Base-by-base conservation (phyloP, 75 land plant species). In the Azolla pinnata region DNA sequence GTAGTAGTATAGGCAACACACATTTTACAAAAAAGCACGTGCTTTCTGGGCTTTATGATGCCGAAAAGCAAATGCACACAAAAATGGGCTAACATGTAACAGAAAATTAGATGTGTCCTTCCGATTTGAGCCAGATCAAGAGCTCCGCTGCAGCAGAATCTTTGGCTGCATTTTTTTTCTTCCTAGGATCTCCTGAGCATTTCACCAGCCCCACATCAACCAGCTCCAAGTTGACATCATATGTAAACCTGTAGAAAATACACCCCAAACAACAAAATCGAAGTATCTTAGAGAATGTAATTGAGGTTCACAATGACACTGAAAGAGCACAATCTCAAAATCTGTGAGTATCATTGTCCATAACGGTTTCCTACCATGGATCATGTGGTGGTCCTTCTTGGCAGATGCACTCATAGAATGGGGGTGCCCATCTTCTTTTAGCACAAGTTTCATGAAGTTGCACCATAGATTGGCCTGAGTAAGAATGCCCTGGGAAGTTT, bases 161-260 rank as follows among this genome's bases (percentile, higher is more conserved):
- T 53, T 31, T 67, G 19, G 70, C 70, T 59, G 54, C 55, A 27
- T 67, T 67, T 0, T 19, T 51, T 2, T 58, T 35, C 23, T 19
- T 67, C 29, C 31, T 31, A 19, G 32, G 17, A 45, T 67, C 63
- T 24, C 70, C 70, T n/a, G 29, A 40, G 31, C 59, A 59, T 2
- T 59, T 55, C 19, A 67, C 63, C 20, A 33, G 34, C 31, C 34
- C 50, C 23, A 29, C 19, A 19, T 51, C 20, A 28, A 27, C 52
- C 0, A 49, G 2, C 9, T 0, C 20, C 25, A 59, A 51, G 25
- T 21, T 48, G 1, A 67, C 70, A 52, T 14, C 32, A 23, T 49
- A 67, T 21, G 19, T 56, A 12, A 60, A 67, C 58, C 70, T 67
- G 70, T 29, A n/a, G n/a, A n/a, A n/a, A n/a, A n/a, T n/a, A n/a